Base-by-base conservation (phyloP, 306 rosid genomes). In the Acmispon strigosus region DNA sequence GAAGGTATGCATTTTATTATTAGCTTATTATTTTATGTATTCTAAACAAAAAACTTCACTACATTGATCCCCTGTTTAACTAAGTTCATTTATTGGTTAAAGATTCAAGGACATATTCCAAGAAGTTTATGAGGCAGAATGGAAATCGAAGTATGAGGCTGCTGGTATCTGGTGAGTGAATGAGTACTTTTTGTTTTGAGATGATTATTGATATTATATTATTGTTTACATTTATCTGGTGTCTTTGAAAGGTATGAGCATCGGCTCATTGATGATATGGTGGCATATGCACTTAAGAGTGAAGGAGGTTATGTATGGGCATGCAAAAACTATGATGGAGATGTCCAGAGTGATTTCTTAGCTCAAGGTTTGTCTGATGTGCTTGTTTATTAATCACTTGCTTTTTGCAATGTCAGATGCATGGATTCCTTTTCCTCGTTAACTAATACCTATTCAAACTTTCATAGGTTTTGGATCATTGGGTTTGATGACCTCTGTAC, bases 251-350 rank as follows among this genome's bases (percentile, higher is more conserved):
- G 99, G 99, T 94, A 94, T 53, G 99, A 94, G 76, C 99, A 94
- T 73, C 97, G 99, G 18, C 97, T 94, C 70, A 94, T 94, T 66
- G 99, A 94, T 83, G 99, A 94, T 79, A 94, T 94, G 99, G 97
- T 94, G 76, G 99, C 99, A 1, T 94, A 94, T 81, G 97, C 97
- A 7, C 74, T 94, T 69, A 94, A 94, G 89, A 91, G 99, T 47
- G 99, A 94, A 29, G 99, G 99, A 83, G 99, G 96, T 54, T 94
- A 94, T 84, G 99, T 94, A 62, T 94, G 99, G 98, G 98, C 98
- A 58, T 94, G 98, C 96, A 94, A 94, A 84, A 94, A 94, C 81
- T 94, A 94, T 76, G 97, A 94, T 83, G 98, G 98, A 74, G 98
- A 94, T 76, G 97, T 94, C 43, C 99, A 94, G 82, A 94, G 99